A percentile compares a stretch with the other conserved stretches of the same genome.
These are phyloP conservation scores for Cyberlindnera mrakii DNA, from an alignment of 805 yeast genomes.

Conservation along the genomic window DNA sequence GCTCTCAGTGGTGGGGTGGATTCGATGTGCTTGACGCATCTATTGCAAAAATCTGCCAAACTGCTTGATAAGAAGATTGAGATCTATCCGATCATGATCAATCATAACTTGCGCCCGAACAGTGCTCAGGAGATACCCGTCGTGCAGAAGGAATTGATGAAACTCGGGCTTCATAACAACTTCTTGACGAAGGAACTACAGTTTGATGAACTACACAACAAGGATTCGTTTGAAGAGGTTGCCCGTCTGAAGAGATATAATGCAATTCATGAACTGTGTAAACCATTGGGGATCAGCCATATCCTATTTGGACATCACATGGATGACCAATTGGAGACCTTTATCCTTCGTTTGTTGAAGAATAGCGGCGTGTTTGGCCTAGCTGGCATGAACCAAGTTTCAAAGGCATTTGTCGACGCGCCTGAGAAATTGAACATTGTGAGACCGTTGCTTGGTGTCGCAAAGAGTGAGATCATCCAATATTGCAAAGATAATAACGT, in stretches of 20 bases:
- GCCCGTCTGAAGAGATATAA: conserved; percentile 54
- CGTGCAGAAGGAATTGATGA: conserved; percentile 9
- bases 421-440: conserved; percentile 23
- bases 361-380: conserved; percentile 52
- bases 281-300: conserved; percentile 24
- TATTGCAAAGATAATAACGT: conserved; percentile 38
- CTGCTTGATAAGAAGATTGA: conserved; percentile 24
- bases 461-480: conserved; percentile 38
- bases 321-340: conserved; percentile 73
- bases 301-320: conserved; percentile 61
- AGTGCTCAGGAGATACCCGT: conserved; percentile 22
- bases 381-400: conserved; percentile 39
- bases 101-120: conserved; percentile 49
- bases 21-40: conserved; percentile 61
- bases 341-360: conserved; percentile 42
- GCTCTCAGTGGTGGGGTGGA: conserved; percentile 83
- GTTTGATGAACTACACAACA: conserved; percentile 9
- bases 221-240: conserved; percentile 40
- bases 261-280: conserved; percentile 37
- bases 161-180: conserved; percentile 21
- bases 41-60: conserved; percentile 34
- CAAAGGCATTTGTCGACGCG: conserved; percentile 15
- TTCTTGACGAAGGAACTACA: conserved; percentile 23
- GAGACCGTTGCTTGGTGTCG: conserved; percentile 48
- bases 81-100: conserved; percentile 56